Conservation (phyloP, 345 rosid species). For the Lumnitzera racemosa region DNA sequence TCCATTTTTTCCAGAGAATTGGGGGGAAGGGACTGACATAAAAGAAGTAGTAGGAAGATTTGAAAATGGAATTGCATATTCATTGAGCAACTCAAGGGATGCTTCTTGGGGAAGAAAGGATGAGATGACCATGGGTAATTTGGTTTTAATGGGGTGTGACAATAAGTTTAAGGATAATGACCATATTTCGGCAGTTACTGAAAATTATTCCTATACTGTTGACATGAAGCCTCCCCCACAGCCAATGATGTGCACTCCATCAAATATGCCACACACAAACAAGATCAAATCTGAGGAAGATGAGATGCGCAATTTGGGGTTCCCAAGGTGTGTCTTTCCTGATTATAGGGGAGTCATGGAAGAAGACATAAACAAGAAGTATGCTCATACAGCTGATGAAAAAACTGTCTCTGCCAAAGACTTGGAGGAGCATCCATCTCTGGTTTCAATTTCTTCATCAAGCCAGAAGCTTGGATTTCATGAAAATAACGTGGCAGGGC, state of each 20-base stretch:
- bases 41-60: constrained; percentile 31
- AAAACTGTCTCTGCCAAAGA: constrained; percentile 24
- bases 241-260: constrained; percentile 18
- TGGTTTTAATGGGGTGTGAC: constrained; percentile 22
- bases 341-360: constrained; percentile 15
- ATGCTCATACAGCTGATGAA: constrained; percentile 14
- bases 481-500: constrained; percentile 25
- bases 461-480: constrained; percentile 10
- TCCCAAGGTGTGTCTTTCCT: constrained; percentile 1
- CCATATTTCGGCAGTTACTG: constrained; percentile 19
- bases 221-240: constrained; percentile 17
- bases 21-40: constrained; percentile 23
- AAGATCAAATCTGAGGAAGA: constrained; percentile 17
- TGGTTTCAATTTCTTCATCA: constrained; percentile 12
- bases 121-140: constrained; percentile 23
- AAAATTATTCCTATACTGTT: constrained; percentile 20
- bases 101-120: constrained; percentile 22
- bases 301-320: constrained; percentile 19
- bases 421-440: constrained; percentile 21
- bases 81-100: constrained; percentile 20
- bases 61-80: constrained; percentile 31
- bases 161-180: constrained; percentile 25
- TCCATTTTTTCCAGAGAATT: constrained; percentile 24
- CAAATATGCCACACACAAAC: constrained; percentile 12
- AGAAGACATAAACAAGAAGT: constrained; percentile 11